Base-by-base conservation (phyloP, 1,284 basidiomycete genomes). In the Neolentinus lepideus region DNA sequence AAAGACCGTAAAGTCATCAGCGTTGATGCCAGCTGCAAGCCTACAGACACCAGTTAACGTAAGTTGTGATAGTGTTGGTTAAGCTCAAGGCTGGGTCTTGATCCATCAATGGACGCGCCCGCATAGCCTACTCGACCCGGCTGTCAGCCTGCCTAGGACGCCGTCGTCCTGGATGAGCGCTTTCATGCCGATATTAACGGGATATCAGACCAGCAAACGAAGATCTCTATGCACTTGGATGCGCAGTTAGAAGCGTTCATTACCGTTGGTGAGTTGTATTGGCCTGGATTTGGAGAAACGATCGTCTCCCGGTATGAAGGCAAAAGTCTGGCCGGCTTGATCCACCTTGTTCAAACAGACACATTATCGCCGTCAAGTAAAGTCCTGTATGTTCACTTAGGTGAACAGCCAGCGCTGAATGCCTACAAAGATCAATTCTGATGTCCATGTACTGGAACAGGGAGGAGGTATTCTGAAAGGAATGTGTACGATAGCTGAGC, bases 241-340 rank as follows among this genome's bases (percentile, higher is more conserved):
- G 64, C 64, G 21, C 29, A 56, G 29, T 63, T 29, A 22, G 47
- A 50, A n/a, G 47, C 24, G 11, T 25, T 50, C 24, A 25, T 50
- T 29, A 50, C 47, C 47, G 24, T 8, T 50, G 16, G 38, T 43
- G 6, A 43, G 38, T 43, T n/a, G 4, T n/a, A 21, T 21, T 43
- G 6, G 16, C 38, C 3, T 21, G 38, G 12, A n/a, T 43, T 4
- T 16, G 19, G 38, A 43, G 38, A 65, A 21, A 64, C 65, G 24
- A 63, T 66, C 46, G 64, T 66, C 64, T 63, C 19, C 38, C n/a
- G n/a, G 10, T 65, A 64, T 43, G 64, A 65, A 53, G 65, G 65
- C 12, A 66, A 66, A 59, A 64, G 63, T 43, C 51, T 66, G 43
- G 64, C 64, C 35, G 65, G 64, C 22, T 62, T 66, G 62, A 55